Evolutionary conservation across 2,329 filamentous ascomycete genomes (phyloP).

Genomic region (Paramyrothecium sp.): DNA sequence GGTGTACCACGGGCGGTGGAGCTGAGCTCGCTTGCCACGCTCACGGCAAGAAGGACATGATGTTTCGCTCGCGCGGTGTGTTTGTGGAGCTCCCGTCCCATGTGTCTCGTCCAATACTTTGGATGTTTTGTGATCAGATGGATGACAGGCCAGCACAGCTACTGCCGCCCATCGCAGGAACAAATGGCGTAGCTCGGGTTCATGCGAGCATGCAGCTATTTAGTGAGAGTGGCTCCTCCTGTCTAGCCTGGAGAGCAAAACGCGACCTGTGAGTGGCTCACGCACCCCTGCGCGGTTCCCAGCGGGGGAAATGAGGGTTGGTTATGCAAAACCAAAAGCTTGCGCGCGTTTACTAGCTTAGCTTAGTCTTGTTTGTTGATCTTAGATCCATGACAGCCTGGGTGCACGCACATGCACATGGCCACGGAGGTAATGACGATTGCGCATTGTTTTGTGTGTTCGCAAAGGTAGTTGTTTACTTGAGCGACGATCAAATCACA

Average conservation of each 20-base stretch:
- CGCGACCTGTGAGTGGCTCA: background rate
- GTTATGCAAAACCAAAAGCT: background rate
- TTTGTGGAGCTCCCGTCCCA: background rate
- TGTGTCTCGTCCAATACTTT: background rate
- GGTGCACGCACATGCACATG: background rate
- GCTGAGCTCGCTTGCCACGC: background rate
- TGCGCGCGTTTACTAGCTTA: background rate
- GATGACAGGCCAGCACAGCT: background rate
- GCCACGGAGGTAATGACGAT: too few relatives aligned
- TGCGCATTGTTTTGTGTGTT: too few relatives aligned
- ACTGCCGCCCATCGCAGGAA: too few relatives aligned
- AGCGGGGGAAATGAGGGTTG: background rate
- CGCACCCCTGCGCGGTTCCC: background rate
- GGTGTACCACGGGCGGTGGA: background rate
- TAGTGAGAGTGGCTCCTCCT: too few relatives aligned
- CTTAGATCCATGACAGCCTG: background rate
- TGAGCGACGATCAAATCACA: too few relatives aligned
- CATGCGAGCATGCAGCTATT: too few relatives aligned
- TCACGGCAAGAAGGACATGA: background rate
- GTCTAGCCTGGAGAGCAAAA: too few relatives aligned
- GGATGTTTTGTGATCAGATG: background rate
- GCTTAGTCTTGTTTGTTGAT: background rate
- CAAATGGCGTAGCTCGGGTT: too few relatives aligned
- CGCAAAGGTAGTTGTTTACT: too few relatives aligned
- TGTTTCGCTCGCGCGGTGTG: background rate